Percentiles rank a stretch among this genome's conserved stretches.
Conservation (phyloP, 768 basidiomycete genomes). For the Phallus indusiatus region DNA sequence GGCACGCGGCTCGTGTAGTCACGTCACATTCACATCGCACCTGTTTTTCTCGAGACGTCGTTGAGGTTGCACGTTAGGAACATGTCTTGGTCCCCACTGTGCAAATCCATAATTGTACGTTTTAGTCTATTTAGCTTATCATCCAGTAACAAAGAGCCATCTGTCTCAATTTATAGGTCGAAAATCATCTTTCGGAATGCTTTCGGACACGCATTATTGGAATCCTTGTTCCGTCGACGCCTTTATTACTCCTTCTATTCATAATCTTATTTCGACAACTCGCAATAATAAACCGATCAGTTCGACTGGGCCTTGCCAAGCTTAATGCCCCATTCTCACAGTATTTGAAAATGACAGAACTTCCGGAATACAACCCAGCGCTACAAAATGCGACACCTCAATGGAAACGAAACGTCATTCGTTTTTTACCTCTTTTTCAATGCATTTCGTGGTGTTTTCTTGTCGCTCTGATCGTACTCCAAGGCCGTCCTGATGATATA, state of each 20-base stretch:
- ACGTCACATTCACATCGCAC: too few relatives aligned
- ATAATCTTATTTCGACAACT: neutral
- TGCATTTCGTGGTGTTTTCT: neutral
- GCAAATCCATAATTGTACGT: too few relatives aligned
- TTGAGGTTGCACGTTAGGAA: too few relatives aligned
- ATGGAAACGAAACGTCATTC: conserved; percentile 10
- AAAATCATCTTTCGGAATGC: neutral
- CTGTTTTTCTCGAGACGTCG: too few relatives aligned
- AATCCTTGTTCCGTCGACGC: neutral
- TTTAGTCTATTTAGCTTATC: too few relatives aligned
- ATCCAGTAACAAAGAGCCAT: too few relatives aligned
- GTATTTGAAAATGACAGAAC: conserved; percentile 11
- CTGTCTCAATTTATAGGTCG: neutral
- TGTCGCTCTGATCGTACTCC: neutral
- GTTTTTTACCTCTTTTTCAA: neutral
- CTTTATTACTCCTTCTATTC: neutral
- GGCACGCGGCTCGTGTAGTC: too few relatives aligned
- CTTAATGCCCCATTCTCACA: conserved; percentile 9
- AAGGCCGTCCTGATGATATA: neutral
- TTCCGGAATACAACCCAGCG: conserved; percentile 10
- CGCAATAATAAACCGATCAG: neutral
- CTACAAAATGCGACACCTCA: neutral
- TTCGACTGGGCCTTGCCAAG: neutral
- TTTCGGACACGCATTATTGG: conserved; percentile 2
- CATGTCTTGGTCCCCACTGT: too few relatives aligned